These are phyloP conservation scores for Calocera viscosa DNA, from an alignment of 768 basidiomycete species.

Conservation along the genomic window DNA sequence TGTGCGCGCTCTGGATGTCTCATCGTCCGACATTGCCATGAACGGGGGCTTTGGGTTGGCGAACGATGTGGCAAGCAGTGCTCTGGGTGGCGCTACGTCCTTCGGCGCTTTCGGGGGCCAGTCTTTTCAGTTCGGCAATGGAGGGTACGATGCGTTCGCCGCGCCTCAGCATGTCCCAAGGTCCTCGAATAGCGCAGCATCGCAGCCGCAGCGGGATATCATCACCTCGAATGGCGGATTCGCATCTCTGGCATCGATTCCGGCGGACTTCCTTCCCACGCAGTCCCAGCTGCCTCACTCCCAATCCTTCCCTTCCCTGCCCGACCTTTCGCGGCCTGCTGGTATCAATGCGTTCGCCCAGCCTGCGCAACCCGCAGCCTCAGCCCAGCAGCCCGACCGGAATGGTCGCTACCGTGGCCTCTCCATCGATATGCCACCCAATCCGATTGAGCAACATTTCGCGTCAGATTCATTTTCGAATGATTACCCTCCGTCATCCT, in stretches of 20 bases:
- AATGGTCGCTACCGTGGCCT: background rate
- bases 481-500: background rate
- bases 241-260: background rate
- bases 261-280: background rate
- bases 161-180: background rate
- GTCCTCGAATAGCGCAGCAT: background rate
- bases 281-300: background rate
- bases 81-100: background rate
- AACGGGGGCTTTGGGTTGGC: background rate
- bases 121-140: background rate
- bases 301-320: background rate
- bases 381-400: background rate
- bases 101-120: background rate
- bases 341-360: background rate
- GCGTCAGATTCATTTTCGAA: background rate
- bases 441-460: slow-evolving; percentile 4
- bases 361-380: background rate
- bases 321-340: background rate
- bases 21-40: background rate
- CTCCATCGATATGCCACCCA: slow-evolving; percentile 2
- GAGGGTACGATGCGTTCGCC: background rate
- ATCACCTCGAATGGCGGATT: background rate
- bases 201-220: background rate
- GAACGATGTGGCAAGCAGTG: background rate
- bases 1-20: background rate